Evolutionary conservation across 2,329 filamentous ascomycete genomes (phyloP), one percentile per base, ranked within the genome.

Genomic region (Bretziella fagacearum): DNA sequence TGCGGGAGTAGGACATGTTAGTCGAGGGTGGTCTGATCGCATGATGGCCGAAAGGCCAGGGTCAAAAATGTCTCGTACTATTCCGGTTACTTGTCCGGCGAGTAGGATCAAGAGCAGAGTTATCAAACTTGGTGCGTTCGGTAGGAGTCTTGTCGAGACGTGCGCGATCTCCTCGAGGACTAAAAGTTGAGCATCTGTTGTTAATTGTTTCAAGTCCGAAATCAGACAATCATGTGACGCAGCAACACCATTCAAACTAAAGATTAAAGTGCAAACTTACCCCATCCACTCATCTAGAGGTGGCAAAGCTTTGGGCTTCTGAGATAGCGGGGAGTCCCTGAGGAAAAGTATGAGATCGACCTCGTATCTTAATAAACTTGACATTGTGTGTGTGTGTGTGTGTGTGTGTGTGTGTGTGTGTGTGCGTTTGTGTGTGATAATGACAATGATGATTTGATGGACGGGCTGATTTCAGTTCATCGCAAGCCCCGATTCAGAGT

Each of bases 261-360:
- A 25, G 44, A 17, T 17, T 5, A 35, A 15, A 20, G 11, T 13
- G 23, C 22, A n/a, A 25, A 43, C 74, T 59, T 69, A 93, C 82
- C 89, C 86, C 85, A 95, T 93, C 87, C 87, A 96, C 68, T 93
- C 84, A 20, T 39, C 36, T 6, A 39, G 22, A 30, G 17, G 25
- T n/a, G 40, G 25, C 7, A 43, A 30, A 4, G n/a, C 40, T 20
- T 43, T 43, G 6, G 40, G 40, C 32, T 43, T 43, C 22, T 43
- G 25, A 27, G 25, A 18, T 61, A 94, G 69, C 54, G 86, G 86
- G 53, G 89, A 95, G 51, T 81, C 70, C 63, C 80, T 76, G 57
- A 96, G 68, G 60, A 72, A 70, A 56, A 85, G 68, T 55, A 96
- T 70, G 63, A 82, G 73, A 53, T 87, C 83, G 62, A 74, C 70